Conservation (phyloP, 305 asterid species). For the Fraxinus paxiana region DNA sequence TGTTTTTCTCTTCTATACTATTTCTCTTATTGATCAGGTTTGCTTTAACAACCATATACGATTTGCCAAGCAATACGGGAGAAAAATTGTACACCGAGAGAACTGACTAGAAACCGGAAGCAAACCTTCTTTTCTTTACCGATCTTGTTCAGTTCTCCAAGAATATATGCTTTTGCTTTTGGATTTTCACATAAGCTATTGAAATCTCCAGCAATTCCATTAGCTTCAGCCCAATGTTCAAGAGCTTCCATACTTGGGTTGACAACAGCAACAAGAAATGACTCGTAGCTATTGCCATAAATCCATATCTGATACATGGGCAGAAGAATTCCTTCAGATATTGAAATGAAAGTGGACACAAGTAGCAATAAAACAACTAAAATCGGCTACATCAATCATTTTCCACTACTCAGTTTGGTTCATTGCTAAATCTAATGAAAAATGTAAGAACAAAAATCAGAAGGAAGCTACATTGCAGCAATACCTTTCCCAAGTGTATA, state of each 20-base stretch:
- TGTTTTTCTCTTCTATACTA: neutral
- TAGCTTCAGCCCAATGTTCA: conserved; percentile 56
- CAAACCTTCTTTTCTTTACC: conserved; percentile 72
- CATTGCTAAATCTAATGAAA: neutral
- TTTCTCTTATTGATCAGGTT: neutral
- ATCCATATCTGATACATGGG: conserved; percentile 63
- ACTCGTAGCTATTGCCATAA: conserved; percentile 73
- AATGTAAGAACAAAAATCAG: neutral
- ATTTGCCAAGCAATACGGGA: neutral
- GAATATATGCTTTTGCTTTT: conserved; percentile 43
- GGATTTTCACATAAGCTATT: conserved; percentile 46
- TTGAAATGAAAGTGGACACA: neutral
- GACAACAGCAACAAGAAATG: conserved; percentile 73
- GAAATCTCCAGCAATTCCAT: conserved; percentile 45
- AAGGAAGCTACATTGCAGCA: neutral
- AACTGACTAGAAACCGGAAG: neutral
- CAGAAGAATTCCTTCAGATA: neutral
- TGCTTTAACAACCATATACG: neutral
- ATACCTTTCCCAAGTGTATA: neutral
- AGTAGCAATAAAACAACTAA: neutral
- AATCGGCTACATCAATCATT: neutral
- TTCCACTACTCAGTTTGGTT: neutral
- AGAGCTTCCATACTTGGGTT: conserved; percentile 64
- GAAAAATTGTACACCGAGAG: neutral
- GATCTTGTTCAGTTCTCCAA: conserved; percentile 49